Conservation (phyloP, 306 rosid genomes). For the Bauhinia variegata region DNA sequence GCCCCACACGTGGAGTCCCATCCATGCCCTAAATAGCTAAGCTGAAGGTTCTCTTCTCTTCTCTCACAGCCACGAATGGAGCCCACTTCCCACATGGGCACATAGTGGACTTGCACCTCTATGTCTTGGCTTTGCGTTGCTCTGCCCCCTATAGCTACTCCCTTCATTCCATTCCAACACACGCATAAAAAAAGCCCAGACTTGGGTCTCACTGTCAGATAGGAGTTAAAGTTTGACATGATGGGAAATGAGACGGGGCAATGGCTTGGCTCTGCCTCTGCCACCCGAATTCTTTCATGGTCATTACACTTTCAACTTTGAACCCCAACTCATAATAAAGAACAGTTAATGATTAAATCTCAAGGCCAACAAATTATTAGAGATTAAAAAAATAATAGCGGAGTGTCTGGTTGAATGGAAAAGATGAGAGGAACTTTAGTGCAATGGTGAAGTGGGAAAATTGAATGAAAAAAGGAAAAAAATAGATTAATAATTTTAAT, state of each 20-base stretch:
- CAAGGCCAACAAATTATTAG: too few relatives aligned
- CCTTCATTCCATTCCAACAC: not conserved
- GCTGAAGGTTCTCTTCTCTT: constrained; percentile 36
- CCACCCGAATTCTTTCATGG: not conserved
- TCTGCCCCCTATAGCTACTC: constrained; percentile 4
- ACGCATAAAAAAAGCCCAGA: not conserved
- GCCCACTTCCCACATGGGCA: constrained; percentile 62
- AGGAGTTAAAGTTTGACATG: constrained; percentile 52
- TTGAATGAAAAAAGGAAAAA: too few relatives aligned
- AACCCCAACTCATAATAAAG: too few relatives aligned
- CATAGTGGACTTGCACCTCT: not conserved
- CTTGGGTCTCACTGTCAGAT: constrained; percentile 28
- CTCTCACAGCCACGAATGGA: not conserved
- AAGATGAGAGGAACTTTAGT: too few relatives aligned
- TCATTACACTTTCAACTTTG: too few relatives aligned
- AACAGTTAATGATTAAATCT: too few relatives aligned
- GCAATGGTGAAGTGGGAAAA: too few relatives aligned
- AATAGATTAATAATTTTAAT: too few relatives aligned
- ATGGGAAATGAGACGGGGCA: constrained; percentile 37
- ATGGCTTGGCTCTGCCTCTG: constrained; percentile 3
- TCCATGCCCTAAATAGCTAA: constrained; percentile 53
- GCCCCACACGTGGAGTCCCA: constrained; percentile 49
- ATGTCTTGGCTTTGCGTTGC: not conserved
- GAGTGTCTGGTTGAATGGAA: too few relatives aligned
- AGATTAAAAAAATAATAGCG: too few relatives aligned